These are phyloP conservation scores for Termitomyces sp. DNA, from an alignment of 768 basidiomycete species.

Conservation along the genomic window DNA sequence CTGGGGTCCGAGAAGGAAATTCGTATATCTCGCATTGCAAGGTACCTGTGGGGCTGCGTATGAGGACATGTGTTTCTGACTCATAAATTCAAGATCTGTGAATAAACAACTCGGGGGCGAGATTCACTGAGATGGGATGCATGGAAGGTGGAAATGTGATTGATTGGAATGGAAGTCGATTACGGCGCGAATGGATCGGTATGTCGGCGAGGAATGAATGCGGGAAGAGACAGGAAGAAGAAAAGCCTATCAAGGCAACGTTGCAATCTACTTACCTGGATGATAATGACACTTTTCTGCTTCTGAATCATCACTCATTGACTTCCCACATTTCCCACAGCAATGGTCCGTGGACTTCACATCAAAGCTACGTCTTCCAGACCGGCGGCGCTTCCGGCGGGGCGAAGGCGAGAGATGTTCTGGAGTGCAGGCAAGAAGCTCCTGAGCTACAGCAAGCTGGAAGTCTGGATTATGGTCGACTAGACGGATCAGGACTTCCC, in stretches of 20 bases:
- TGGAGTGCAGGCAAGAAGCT: conserved; percentile 19
- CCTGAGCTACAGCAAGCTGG: conserved; percentile 32
- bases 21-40: conserved; percentile 35
- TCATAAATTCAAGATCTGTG: not conserved
- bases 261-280: conserved; percentile 24
- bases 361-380: conserved; percentile 9
- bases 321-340: conserved; percentile 17
- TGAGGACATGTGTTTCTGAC: not conserved
- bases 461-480: conserved; percentile 28
- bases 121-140: not conserved
- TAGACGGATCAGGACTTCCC: conserved; percentile 32
- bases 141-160: not conserved
- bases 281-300: conserved; percentile 23
- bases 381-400: conserved; percentile 10
- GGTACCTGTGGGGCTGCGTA: conserved; percentile 20
- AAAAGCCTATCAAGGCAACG: not conserved
- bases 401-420: conserved; percentile 5
- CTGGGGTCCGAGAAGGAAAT: conserved; percentile 31
- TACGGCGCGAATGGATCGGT: not conserved
- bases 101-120: not conserved
- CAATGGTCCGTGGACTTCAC: conserved; percentile 1
- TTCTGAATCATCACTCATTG: conserved; percentile 6
- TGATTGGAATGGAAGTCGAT: not conserved
- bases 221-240: not conserved
- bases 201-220: not conserved